These are phyloP conservation scores for Thuidium tamariscinum DNA, from an alignment of 225 moss, liverwort and hornwort species.

Conservation along the genomic window DNA sequence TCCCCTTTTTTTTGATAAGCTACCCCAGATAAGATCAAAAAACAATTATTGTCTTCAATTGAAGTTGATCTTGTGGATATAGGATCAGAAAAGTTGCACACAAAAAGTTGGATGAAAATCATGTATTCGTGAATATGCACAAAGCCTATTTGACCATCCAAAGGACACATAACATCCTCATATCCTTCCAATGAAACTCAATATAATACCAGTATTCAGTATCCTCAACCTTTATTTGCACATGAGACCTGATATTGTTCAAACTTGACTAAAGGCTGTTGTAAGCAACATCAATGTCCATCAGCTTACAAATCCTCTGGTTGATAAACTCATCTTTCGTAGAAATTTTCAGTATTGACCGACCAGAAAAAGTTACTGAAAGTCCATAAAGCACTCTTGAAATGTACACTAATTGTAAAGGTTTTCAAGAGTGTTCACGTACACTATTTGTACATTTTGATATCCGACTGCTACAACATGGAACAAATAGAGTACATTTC, in stretches of 20 bases:
- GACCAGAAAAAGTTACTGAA: neutral
- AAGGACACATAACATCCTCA: neutral
- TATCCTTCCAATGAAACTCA: too few relatives aligned
- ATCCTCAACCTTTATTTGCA: neutral
- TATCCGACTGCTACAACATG: neutral
- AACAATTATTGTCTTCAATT: neutral
- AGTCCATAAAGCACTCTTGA: neutral
- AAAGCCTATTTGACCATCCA: neutral
- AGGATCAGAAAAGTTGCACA: neutral
- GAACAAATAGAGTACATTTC: neutral
- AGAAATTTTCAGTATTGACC: neutral
- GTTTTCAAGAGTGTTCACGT: neutral
- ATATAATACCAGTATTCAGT: neutral
- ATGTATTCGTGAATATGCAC: neutral
- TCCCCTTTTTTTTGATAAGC: neutral
- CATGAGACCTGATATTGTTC: neutral
- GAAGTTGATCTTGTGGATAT: neutral
- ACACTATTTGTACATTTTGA: neutral
- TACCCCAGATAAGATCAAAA: neutral
- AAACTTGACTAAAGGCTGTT: neutral
- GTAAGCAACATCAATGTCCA: neutral
- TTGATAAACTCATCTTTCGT: neutral
- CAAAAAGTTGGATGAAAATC: neutral
- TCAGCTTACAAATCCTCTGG: neutral
- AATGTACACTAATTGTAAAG: fast-evolving